Percentiles rank a stretch among this genome's conserved stretches.
These are phyloP conservation scores for Auricularia cornea DNA, from an alignment of 768 basidiomycete genomes.

Conservation along the genomic window DNA sequence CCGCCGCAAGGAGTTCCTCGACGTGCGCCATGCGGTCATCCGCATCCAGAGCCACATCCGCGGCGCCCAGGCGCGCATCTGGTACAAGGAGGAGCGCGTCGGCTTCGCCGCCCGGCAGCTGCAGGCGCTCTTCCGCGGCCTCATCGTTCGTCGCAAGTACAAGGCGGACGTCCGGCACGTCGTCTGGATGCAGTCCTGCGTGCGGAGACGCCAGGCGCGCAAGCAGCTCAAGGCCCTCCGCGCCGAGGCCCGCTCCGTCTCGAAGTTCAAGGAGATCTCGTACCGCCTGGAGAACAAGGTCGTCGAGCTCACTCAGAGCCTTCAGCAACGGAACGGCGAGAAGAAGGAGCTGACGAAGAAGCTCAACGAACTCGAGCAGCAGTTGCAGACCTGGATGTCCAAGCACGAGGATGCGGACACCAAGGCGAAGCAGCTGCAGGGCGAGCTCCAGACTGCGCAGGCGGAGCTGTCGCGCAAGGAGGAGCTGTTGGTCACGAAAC, in stretches of 20 bases:
- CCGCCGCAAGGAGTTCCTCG: conserved; percentile 62
- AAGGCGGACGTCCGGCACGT: conserved; percentile 59
- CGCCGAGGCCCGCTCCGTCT: conserved; percentile 91
- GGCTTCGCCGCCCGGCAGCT: conserved; percentile 58
- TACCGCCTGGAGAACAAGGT: conserved; percentile 98
- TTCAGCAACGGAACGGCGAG: conserved; percentile 86
- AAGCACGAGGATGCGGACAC: conserved; percentile 83
- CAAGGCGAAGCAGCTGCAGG: conserved; percentile 63
- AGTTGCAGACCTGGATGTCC: conserved; percentile 74
- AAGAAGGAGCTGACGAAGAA: conserved; percentile 79
- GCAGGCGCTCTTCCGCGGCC: conserved; percentile 80
- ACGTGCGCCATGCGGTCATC: conserved; percentile 52
- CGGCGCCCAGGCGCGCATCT: conserved; percentile 59
- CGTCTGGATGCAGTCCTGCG: conserved; percentile 82
- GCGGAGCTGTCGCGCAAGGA: conserved; percentile 64
- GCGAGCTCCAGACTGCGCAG: conserved; percentile 60
- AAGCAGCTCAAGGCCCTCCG: conserved; percentile 77
- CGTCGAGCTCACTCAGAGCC: conserved; percentile 89
- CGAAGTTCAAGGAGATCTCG: conserved; percentile 97
- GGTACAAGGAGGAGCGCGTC: conserved; percentile 48
- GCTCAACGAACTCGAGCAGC: conserved; percentile 71
- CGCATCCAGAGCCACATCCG: conserved; percentile 76
- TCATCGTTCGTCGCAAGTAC: conserved; percentile 48
- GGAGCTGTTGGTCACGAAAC: conserved; percentile 66
- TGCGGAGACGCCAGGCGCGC: conserved; percentile 80